These are phyloP conservation scores for Komagataea norvegica DNA, from an alignment of 1,139 yeast genomes.

Conservation along the genomic window DNA sequence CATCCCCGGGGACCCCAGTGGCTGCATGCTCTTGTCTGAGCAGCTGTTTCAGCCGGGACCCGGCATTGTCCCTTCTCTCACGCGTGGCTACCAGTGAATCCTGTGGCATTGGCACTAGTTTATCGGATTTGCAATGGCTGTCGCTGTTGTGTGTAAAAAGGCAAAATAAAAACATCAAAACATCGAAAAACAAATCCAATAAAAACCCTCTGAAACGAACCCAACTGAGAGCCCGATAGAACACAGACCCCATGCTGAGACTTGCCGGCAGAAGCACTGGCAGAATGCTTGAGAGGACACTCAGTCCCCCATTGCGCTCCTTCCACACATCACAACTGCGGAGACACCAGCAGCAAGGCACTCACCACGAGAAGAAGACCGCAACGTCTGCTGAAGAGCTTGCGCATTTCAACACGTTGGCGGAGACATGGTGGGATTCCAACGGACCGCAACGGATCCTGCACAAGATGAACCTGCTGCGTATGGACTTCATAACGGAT, in stretches of 20 bases:
- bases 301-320: too few species aligned
- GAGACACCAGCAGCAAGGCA: not conserved
- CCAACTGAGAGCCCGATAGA: too few species aligned
- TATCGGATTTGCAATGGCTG: too few species aligned
- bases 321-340: too few species aligned
- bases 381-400: conserved; percentile 47
- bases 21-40: conserved; percentile 60
- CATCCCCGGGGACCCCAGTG: conserved; percentile 59
- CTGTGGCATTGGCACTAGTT: conserved; percentile 25
- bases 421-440: conserved; percentile 95
- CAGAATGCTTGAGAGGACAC: too few species aligned
- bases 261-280: too few species aligned
- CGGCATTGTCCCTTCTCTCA: conserved; percentile 82
- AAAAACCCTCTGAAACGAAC: too few species aligned
- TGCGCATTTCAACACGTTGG: conserved; percentile 77
- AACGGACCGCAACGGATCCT: conserved; percentile 88
- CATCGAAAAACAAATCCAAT: too few species aligned
- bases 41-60: conserved; percentile 71
- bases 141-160: too few species aligned
- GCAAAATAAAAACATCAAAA: too few species aligned
- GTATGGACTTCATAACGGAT: conserved; percentile 79
- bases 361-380: conserved; percentile 10
- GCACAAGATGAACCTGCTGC: conserved; percentile 86
- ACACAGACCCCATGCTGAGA: too few species aligned
- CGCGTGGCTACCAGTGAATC: conserved; percentile 66